These are phyloP conservation scores for Cryptococcus floricola DNA, from an alignment of 1,284 basidiomycete genomes.

Conservation along the genomic window DNA sequence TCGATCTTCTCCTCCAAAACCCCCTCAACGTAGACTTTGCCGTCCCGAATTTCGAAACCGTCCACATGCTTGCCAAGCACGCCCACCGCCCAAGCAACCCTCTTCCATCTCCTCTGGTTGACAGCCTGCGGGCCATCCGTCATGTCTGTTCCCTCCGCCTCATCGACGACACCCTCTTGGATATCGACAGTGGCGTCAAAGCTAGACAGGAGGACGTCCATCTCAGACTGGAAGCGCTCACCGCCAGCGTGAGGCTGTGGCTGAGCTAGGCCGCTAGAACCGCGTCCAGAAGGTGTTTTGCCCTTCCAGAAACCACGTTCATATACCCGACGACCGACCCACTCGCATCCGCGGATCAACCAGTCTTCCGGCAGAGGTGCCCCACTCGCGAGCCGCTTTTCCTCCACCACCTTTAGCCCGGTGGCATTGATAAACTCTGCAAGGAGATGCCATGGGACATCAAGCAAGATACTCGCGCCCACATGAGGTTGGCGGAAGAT, in stretches of 20 bases:
- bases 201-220: conserved; percentile 67
- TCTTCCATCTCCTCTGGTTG: conserved; percentile 60
- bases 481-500: conserved; percentile 63
- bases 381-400: conserved; percentile 53
- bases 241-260: conserved; percentile 26
- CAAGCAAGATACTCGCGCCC: conserved; percentile 63
- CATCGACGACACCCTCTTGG: conserved; percentile 75
- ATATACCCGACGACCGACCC: conserved; percentile 82
- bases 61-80: conserved; percentile 67
- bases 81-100: conserved; percentile 68
- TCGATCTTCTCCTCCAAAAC: conserved; percentile 65
- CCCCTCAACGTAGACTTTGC: conserved; percentile 58
- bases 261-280: conserved; percentile 53
- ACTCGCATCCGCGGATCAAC: conserved; percentile 91
- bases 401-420: conserved; percentile 57
- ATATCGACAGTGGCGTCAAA: conserved; percentile 54
- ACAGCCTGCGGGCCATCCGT: conserved; percentile 47
- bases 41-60: conserved; percentile 64
- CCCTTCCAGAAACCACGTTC: conserved; percentile 83
- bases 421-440: conserved; percentile 58
- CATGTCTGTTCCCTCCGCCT: conserved; percentile 54
- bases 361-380: conserved; percentile 85
- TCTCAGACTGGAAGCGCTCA: conserved; percentile 57
- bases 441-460: conserved; percentile 80
- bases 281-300: conserved; percentile 41